Conservation (phyloP, 345 rosid genomes). For the Leavenworthia alabamica region DNA sequence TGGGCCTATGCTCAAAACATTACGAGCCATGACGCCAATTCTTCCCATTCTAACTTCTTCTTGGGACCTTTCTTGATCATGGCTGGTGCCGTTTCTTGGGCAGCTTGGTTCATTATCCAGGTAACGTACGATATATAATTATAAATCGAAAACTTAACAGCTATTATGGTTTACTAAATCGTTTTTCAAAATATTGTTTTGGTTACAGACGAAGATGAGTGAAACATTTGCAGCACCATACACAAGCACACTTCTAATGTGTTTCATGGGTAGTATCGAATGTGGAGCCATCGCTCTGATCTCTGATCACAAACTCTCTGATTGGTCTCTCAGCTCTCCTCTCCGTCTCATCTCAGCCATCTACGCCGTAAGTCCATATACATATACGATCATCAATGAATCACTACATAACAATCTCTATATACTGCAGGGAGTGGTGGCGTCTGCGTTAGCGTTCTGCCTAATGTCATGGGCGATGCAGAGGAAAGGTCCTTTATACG, state of each 20-base stretch:
- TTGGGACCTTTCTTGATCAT: constrained; percentile 61
- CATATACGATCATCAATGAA: neutral
- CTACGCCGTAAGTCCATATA: constrained; percentile 47
- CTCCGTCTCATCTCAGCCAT: constrained; percentile 53
- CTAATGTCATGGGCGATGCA: constrained; percentile 67
- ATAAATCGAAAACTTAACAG: neutral
- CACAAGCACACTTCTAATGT: constrained; percentile 69
- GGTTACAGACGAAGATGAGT: constrained; percentile 53
- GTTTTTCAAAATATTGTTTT: neutral
- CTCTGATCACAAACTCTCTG: constrained; percentile 36
- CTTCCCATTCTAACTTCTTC: constrained; percentile 37
- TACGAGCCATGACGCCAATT: constrained; percentile 10
- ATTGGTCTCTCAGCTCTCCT: constrained; percentile 57
- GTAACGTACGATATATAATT: constrained; percentile 28
- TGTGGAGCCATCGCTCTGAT: constrained; percentile 43
- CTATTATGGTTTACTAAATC: neutral
- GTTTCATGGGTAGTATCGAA: constrained; percentile 59
- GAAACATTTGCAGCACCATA: constrained; percentile 69
- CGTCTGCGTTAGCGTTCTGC: constrained; percentile 64
- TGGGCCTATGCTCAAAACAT: constrained; percentile 58
- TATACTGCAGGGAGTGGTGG: constrained; percentile 54
- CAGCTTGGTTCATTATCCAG: constrained; percentile 79
- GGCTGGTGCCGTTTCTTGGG: constrained; percentile 52
- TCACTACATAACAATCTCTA: neutral
- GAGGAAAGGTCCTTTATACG: constrained; percentile 78